A percentile compares a stretch with the other conserved stretches of the same genome.
These are phyloP conservation scores for Penicillium arizonense DNA, from an alignment of 495 filamentous ascomycete genomes.

Conservation along the genomic window DNA sequence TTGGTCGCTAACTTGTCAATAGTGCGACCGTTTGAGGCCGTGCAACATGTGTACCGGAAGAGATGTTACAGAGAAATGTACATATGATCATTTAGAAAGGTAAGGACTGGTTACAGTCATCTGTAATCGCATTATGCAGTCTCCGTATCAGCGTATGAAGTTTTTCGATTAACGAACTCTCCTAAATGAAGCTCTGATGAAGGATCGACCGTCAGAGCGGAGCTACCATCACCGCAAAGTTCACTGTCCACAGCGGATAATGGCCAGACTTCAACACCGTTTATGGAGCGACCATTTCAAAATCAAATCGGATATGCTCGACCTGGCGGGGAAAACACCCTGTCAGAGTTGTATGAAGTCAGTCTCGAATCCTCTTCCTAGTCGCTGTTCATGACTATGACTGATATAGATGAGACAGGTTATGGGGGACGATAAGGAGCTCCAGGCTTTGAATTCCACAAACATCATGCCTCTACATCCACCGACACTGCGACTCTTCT, in stretches of 20 bases:
- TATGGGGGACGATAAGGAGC: neutral
- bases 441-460: neutral
- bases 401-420: neutral
- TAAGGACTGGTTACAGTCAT: neutral
- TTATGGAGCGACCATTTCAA: neutral
- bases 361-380: neutral
- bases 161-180: neutral
- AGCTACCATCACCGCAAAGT: neutral
- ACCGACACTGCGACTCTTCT: neutral
- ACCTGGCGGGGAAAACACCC: neutral
- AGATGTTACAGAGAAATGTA: slow-evolving; percentile 3
- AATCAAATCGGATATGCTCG: slow-evolving; percentile 3
- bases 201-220: neutral
- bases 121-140: neutral
- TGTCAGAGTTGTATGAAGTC: neutral
- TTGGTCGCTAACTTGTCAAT: neutral
- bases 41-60: slow-evolving; percentile 3
- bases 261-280: neutral
- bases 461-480: neutral
- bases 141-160: neutral
- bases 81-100: neutral
- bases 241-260: neutral
- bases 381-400: neutral
- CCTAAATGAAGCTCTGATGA: neutral
- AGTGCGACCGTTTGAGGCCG: slow-evolving; percentile 2